Evolutionary conservation across 257 asterid genomes (phyloP).

Genomic region (Solanum virginianum): DNA sequence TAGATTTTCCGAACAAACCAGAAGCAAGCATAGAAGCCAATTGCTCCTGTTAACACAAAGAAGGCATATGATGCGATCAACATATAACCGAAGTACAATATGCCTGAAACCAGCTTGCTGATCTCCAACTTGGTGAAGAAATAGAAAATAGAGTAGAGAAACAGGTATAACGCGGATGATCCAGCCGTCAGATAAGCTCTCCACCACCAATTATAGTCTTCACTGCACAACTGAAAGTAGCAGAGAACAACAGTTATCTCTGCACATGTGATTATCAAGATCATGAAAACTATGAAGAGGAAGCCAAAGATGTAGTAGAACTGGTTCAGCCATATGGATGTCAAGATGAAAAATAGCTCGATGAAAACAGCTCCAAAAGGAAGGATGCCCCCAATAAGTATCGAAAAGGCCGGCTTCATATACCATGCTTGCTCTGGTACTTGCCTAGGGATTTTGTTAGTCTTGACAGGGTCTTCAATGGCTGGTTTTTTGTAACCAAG

Average conservation of each 20-base stretch:
- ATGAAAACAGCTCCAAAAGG: slow-evolving; percentile 94
- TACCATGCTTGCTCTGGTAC: slow-evolving; percentile 90
- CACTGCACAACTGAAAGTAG: slow-evolving; percentile 92
- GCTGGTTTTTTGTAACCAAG: slow-evolving; percentile 72
- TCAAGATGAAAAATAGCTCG: slow-evolving; percentile 79
- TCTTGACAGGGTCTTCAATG: slow-evolving; percentile 74
- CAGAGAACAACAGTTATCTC: slow-evolving; percentile 80
- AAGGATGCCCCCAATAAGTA: slow-evolving; percentile 79
- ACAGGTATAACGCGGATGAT: slow-evolving; percentile 78
- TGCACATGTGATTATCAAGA: slow-evolving; percentile 67
- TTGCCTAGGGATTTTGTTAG: slow-evolving; percentile 77
- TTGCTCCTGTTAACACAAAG: slow-evolving; percentile 80
- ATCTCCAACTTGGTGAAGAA: slow-evolving; percentile 92
- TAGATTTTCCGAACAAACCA: slow-evolving; percentile 91
- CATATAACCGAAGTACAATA: slow-evolving; percentile 81
- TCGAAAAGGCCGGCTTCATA: slow-evolving; percentile 70
- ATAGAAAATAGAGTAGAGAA: slow-evolving; percentile 79
- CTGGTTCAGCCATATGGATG: slow-evolving; percentile 91
- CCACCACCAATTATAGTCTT: slow-evolving; percentile 96
- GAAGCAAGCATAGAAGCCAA: slow-evolving; percentile 80
- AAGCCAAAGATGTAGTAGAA: slow-evolving; percentile 88
- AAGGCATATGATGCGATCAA: slow-evolving; percentile 76
- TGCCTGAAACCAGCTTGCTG: slow-evolving; percentile 65
- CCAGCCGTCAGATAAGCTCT: slow-evolving; percentile 87
- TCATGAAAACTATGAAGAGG: slow-evolving; percentile 75